Evolutionary conservation across 305 asterid genomes (phyloP).

Genomic region (Nicotiana rustica): DNA sequence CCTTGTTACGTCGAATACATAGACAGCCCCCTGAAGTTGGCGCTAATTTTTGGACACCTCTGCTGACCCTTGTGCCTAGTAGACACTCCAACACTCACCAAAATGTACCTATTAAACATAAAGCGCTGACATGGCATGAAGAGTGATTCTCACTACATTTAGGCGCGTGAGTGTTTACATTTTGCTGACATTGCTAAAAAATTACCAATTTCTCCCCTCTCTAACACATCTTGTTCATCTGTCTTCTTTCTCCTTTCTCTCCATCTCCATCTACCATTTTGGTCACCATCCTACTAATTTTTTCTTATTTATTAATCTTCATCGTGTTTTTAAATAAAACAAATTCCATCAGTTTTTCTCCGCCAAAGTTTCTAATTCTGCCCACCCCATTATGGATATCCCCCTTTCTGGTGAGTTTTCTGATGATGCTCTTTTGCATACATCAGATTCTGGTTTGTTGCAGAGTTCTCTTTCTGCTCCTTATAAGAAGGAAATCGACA

Average conservation of each 20-base stretch:
- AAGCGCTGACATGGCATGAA: too few species aligned
- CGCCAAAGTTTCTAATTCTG: neutral
- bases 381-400: neutral
- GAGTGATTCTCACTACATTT: too few species aligned
- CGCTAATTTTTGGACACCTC: too few species aligned
- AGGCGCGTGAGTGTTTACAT: neutral
- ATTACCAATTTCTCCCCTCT: neutral
- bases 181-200: neutral
- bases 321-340: neutral
- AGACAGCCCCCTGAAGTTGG: too few species aligned
- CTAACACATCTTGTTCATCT: neutral
- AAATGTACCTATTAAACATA: neutral
- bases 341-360: neutral
- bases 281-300: neutral
- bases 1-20: constrained; percentile 18
- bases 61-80: too few species aligned
- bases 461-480: neutral
- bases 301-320: neutral
- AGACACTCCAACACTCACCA: neutral
- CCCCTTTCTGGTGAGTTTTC: neutral
- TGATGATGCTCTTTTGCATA: neutral
- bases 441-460: neutral
- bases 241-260: neutral
- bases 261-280: neutral
- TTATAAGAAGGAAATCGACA: neutral